phyloP scores from a whole-genome alignment of 179 eudicot species.

The Amaranthus tricolor region DNA sequence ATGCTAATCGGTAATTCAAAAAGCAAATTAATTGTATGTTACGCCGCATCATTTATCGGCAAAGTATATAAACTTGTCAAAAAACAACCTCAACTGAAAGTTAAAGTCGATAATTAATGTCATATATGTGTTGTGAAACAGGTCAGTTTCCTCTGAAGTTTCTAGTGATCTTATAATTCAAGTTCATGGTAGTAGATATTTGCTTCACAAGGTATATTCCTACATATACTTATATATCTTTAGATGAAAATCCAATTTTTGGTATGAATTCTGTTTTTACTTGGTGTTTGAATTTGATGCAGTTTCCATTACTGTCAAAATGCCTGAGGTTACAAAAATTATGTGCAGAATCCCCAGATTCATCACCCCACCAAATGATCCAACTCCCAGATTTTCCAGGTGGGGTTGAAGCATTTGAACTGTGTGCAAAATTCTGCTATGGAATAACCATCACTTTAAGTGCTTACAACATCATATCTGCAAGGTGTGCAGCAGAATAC shows the following conservation, averaged over 20 bases:
- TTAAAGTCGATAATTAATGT: too few relatives aligned
- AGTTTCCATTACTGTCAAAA: conserved; percentile 92
- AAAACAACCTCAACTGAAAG: too few relatives aligned
- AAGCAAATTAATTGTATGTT: too few relatives aligned
- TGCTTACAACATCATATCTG: conserved; percentile 72
- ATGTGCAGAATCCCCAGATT: conserved; percentile 58
- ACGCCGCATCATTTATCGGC: too few relatives aligned
- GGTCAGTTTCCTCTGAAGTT: conserved; percentile 89
- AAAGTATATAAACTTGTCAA: too few relatives aligned
- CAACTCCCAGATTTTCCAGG: conserved; percentile 91
- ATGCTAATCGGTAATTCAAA: too few relatives aligned
- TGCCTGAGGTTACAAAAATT: conserved; percentile 66
- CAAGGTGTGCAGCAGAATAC: conserved; percentile 76
- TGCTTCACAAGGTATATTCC: conserved; percentile 76
- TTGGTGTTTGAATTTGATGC: conserved; percentile 14
- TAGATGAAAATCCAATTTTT: not conserved
- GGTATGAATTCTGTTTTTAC: not conserved
- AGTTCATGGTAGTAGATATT: conserved; percentile 67
- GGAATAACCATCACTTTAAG: conserved; percentile 84
- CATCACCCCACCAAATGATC: conserved; percentile 56
- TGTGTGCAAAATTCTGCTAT: conserved; percentile 89
- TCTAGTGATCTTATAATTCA: conserved; percentile 85
- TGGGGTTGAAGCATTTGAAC: conserved; percentile 71
- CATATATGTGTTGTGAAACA: conserved; percentile 28
- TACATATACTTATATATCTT: not conserved